phyloP scores from a whole-genome alignment of 352 stramenopile species.

The Hyphochytrium catenoides region DNA sequence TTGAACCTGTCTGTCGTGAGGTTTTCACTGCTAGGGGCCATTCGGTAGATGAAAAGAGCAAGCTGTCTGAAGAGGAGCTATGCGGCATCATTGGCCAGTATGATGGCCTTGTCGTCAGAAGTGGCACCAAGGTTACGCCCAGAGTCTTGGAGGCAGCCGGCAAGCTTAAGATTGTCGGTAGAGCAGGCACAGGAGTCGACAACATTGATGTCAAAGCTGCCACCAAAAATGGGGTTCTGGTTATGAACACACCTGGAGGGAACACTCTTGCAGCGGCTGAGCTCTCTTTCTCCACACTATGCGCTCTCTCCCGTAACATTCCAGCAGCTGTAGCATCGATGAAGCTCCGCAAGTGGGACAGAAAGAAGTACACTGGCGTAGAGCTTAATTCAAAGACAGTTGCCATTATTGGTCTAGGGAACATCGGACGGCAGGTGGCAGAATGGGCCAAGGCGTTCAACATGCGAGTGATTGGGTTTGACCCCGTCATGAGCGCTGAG shows the following conservation, averaged over 20 bases:
- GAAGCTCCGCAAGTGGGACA: conserved; percentile 7
- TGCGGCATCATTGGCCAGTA: conserved; percentile 16
- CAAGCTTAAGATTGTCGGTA: conserved; percentile 25
- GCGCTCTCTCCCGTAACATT: conserved; percentile 31
- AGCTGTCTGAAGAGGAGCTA: conserved; percentile 15
- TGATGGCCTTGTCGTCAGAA: conserved; percentile 31
- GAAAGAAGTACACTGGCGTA: conserved; percentile 24
- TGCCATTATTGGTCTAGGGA: conserved; percentile 36
- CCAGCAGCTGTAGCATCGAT: conserved; percentile 20
- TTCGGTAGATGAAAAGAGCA: too few species aligned
- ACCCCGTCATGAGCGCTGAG: conserved; percentile 43
- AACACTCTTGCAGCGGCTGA: conserved; percentile 43
- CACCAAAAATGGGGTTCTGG: conserved; percentile 35
- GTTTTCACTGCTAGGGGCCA: too few species aligned
- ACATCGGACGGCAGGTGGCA: conserved; percentile 34
- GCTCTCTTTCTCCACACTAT: conserved; percentile 27
- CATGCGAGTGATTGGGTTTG: conserved; percentile 32
- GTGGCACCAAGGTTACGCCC: conserved; percentile 18
- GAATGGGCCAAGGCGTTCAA: conserved; percentile 43
- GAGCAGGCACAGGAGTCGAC: conserved; percentile 25
- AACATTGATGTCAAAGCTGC: conserved; percentile 40
- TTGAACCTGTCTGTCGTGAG: too few species aligned
- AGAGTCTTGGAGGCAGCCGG: conserved; percentile 18
- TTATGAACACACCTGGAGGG: conserved; percentile 41
- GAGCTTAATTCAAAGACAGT: conserved; percentile 32